Base-by-base conservation (phyloP, 148 eudicot species). In the Fagopyrum homotropicum region DNA sequence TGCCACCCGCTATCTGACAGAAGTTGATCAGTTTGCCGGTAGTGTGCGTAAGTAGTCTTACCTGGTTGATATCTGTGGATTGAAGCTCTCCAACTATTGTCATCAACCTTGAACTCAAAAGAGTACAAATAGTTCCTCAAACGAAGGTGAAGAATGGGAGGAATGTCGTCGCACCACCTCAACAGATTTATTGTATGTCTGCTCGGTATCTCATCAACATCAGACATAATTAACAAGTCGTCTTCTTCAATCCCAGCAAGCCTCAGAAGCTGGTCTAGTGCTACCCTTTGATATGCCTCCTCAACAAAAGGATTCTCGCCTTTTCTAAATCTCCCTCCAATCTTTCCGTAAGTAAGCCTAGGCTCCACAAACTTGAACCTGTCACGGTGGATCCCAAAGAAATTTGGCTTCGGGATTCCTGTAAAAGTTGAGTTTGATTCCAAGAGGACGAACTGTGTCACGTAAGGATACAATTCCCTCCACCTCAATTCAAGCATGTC, bases 371-470 rank as follows among this genome's bases (percentile, higher is more conserved):
- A 72, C 5, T 46, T 72, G 52, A 72, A 72, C n/a, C 55, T 66
- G 19, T 66, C 71, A 5, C 71, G 71, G 16, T 72, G 55, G 55
- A 72, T 72, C 11, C n/a, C 43, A 46, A 45, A 72, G 54, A 45
- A 48, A 14, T 46, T 22, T 46, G 74, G 74, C 43, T 66, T 72
- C 7, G 9, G 52, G 19, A 72, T 72, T 5, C 54, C 74, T 46
- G 74, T 72, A 55, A 72, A 72, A n/a, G 74, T 72, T 1, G 74
- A 72, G 55, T 72, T 72, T 72, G 74, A 72, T 72, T 72, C 74
- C 14, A 72, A 49, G 30, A 72, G 15, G 40, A 72, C 74, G 15
- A 72, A 72, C 7, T 72, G 55, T 17, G 74, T 72, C n/a, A 72
- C 55, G 6, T 72, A 72, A 72, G 74, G 74, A 19, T 46, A 72